phyloP scores from a whole-genome alignment of 2,329 filamentous ascomycete species.

The Berkeleyomyces basicola region DNA sequence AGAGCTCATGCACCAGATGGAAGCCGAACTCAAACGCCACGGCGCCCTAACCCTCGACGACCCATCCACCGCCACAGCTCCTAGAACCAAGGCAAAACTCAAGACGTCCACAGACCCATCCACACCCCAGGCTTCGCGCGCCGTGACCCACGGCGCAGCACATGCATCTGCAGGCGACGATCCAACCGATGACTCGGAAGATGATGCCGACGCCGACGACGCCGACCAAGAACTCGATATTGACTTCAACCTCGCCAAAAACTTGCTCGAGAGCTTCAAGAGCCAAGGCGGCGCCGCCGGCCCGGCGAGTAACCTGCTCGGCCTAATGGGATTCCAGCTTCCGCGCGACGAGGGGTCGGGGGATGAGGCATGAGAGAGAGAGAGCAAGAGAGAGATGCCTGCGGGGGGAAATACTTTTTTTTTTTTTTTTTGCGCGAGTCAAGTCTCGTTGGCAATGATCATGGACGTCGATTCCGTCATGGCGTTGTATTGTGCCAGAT shows the following conservation, averaged over 20 bases:
- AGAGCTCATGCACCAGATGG: constrained; percentile 51
- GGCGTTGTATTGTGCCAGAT: not conserved
- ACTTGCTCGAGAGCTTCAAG: constrained; percentile 84
- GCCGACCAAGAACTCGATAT: constrained; percentile 50
- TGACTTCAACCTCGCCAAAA: constrained; percentile 77
- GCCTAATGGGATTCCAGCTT: constrained; percentile 66
- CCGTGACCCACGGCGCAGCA: not conserved
- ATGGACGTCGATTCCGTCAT: no score
- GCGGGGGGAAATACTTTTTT: not conserved
- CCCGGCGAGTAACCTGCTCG: constrained; percentile 73
- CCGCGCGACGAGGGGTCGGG: constrained; percentile 59
- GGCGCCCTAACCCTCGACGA: constrained; percentile 45
- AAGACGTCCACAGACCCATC: not conserved
- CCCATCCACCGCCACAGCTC: constrained; percentile 18
- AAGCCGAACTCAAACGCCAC: constrained; percentile 52
- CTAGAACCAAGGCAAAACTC: not conserved
- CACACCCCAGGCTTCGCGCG: not conserved
- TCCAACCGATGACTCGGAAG: constrained; percentile 17
- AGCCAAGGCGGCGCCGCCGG: constrained; percentile 73
- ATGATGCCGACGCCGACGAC: constrained; percentile 33
- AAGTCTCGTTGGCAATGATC: no score
- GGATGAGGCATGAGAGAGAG: constrained; percentile 15
- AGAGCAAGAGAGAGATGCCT: not conserved
- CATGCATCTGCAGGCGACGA: not conserved
- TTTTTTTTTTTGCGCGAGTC: not conserved